Base-by-base conservation (phyloP, 768 basidiomycete genomes). In the Amanita phalloides region DNA sequence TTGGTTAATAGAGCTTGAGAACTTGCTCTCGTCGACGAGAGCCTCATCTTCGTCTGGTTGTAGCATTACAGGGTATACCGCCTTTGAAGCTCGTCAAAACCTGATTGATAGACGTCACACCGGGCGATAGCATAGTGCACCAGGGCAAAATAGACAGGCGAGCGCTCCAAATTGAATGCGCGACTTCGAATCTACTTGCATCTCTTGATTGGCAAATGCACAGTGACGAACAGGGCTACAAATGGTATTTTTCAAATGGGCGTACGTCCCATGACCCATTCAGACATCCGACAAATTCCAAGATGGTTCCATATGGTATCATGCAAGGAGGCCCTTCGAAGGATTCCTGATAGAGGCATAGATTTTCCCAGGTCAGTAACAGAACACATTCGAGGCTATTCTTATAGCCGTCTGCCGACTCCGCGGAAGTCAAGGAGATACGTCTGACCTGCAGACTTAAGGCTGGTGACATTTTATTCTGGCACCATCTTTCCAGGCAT, bases 401-500 rank as follows among this genome's bases (percentile, higher is more conserved):
- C 25, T 25, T 26, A 26, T 26, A 6, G 26, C 26, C 48, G 9
- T 63, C 55, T 20, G 56, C 59, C 42, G 47, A 62, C 42, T 60
- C 66, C 56, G 56, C 64, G 51, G 73, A 76, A 52, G 68, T 25
- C 23, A 25, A 25, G 23, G 23, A 2, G 23, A 25, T 4, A 6
- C 66, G 71, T 36, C 53, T 48, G 51, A 64, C 65, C 35, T 68
- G 66, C 52, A 69, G 64, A 45, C 74, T 83, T 30, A 71, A 67
- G 58, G 68, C 72, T 8, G 86, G 86, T 20, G 84, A 86, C 55
- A 61, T 79, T 8, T 67, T 89, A 14, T 86, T 75, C 60, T 90
- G 86, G 86, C 85, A 89, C 61, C 81, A 88, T 57, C 79, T 89
- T 53, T 64, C 73, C 45, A 78, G 77, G 56, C 76, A 72, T 54